Evolutionary conservation across 495 filamentous ascomycete species (phyloP).

Genomic region (Neurospora sp.): DNA sequence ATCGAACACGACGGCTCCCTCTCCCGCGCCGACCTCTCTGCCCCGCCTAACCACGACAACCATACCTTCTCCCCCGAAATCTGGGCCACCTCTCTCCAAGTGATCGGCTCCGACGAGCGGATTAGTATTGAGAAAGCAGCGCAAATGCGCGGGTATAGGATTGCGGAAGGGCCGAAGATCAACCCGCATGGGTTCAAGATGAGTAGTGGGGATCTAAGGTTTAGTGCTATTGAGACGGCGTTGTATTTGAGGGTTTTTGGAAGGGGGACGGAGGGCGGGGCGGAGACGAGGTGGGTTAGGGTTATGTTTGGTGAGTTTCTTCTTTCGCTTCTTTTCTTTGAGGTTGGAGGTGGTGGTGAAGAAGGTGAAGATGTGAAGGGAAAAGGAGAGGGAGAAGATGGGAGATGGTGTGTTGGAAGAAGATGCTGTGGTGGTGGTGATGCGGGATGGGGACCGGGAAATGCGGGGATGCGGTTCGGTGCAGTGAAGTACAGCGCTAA

Average conservation of each 20-base stretch:
- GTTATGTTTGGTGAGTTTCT: constrained; percentile 17
- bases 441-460: neutral
- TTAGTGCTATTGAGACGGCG: constrained; percentile 19
- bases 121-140: constrained; percentile 20
- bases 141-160: constrained; percentile 10
- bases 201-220: constrained; percentile 3
- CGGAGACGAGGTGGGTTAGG: constrained; percentile 16
- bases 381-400: no score
- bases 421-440: neutral
- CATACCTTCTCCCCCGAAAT: constrained; percentile 19
- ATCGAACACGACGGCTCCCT: constrained; percentile 27
- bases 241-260: constrained; percentile 23
- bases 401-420: neutral
- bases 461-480: neutral
- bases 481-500: neutral
- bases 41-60: constrained; percentile 9
- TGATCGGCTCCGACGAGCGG: constrained; percentile 7
- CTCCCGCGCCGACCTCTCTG: neutral
- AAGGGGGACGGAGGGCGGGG: constrained; percentile 11
- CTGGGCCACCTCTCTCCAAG: constrained; percentile 7
- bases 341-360: no score
- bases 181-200: constrained; percentile 19
- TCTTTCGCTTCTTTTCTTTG: neutral
- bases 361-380: no score
- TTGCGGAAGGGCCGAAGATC: constrained; percentile 5